Base-by-base conservation (phyloP, 2,329 filamentous ascomycete species). In the Cladobotryum mycophilum region DNA sequence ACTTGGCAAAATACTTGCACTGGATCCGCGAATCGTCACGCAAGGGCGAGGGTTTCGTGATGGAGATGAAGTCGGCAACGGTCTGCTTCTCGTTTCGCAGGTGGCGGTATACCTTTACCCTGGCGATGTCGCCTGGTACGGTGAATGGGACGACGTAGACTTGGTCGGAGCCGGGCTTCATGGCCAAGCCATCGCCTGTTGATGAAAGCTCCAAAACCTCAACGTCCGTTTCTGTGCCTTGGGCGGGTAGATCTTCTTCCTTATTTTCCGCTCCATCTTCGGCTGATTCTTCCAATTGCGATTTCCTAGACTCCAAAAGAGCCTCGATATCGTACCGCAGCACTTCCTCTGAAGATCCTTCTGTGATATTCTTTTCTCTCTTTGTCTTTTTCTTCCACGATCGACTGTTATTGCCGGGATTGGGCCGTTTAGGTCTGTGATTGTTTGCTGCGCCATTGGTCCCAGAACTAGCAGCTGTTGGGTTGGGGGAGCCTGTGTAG, bases 131-230 rank as follows among this genome's bases (percentile, higher is more conserved):
- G 30, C 93, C 93, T 0, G 93, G 91, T 2, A 92, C 79, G 18
- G 86, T 80, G 65, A 96, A 99, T 4, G 92, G 90, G 1, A 97
- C 85, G 46, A 93, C 85, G 63, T 91, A 96, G 66, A 96, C 75
- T 53, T 78, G 79, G 49, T 67, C 62, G 70, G 71, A 85, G 53
- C 81, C 78, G 25, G 81, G 71, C n/a, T 81, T 79, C 52, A 88
- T 74, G 4, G 88, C 93, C 50, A 99, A 78, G 3, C 89, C 93
- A 59, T 97, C 93, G 48, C 93, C 93, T 0, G 89, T 96, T 0
- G 92, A 97, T 0, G 92, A 95, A 34, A 97, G 76, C 57, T 88
- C 82, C 6, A 83, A 69, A 52, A 97, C 84, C n/a, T 86, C 82
- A 38, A 97, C 80, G 48, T 96, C 85, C 38, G 93, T 81, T 65